These are phyloP conservation scores for Capsella rubella DNA, from an alignment of 441 rosid genomes.

Conservation along the genomic window DNA sequence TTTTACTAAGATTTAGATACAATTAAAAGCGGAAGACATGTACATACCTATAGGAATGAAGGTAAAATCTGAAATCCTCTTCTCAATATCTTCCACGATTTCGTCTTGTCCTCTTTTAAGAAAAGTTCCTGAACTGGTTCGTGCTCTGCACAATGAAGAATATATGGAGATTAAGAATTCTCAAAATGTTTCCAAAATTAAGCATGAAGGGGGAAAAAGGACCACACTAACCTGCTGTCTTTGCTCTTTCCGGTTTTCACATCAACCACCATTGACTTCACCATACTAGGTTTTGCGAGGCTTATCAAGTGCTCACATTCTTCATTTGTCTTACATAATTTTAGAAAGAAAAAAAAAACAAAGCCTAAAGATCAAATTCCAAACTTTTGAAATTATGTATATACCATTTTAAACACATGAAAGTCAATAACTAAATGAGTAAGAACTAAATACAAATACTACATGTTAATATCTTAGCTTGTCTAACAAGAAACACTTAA, in stretches of 20 bases:
- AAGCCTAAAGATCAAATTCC: background rate
- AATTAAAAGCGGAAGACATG: slow-evolving; percentile 29
- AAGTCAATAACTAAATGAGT: background rate
- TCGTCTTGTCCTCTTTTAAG: slow-evolving; percentile 64
- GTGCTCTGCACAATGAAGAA: slow-evolving; percentile 43
- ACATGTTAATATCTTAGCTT: slow-evolving; percentile 17
- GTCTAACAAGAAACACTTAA: background rate
- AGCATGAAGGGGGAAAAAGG: background rate
- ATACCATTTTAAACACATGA: background rate
- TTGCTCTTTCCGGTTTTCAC: slow-evolving; percentile 66
- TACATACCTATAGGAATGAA: slow-evolving; percentile 63
- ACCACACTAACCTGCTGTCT: slow-evolving; percentile 67
- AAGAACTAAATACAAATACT: background rate
- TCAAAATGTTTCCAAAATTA: background rate
- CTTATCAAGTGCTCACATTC: slow-evolving; percentile 81
- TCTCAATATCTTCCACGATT: slow-evolving; percentile 61
- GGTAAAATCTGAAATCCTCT: slow-evolving; percentile 65
- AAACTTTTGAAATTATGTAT: background rate
- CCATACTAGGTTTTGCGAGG: slow-evolving; percentile 82
- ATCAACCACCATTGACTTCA: slow-evolving; percentile 79
- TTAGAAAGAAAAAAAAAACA: slow-evolving; percentile 2
- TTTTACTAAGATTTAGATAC: background rate
- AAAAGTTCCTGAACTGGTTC: slow-evolving; percentile 72
- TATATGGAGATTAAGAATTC: slow-evolving; percentile 9
- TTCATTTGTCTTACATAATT: slow-evolving; percentile 62